These are phyloP conservation scores for Cercospora canescens DNA, from an alignment of 2,329 filamentous ascomycete species.

Conservation along the genomic window DNA sequence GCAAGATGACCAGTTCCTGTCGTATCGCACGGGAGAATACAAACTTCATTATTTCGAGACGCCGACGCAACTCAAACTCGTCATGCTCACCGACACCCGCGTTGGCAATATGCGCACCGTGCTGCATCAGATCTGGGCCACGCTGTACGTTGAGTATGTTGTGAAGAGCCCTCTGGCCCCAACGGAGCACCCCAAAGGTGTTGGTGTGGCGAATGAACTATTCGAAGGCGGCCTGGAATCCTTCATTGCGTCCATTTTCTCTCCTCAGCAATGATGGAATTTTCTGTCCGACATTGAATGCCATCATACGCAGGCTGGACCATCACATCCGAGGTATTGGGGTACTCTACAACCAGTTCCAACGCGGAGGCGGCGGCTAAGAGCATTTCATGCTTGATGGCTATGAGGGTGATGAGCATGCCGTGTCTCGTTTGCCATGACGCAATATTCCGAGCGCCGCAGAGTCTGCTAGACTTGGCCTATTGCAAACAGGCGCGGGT, in stretches of 20 bases:
- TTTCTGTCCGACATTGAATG: not conserved
- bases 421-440: not conserved
- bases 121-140: constrained; percentile 97
- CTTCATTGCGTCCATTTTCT: constrained; percentile 55
- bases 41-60: constrained; percentile 99
- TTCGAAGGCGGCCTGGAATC: constrained; percentile 71
- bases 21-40: constrained; percentile 90
- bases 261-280: constrained; percentile 14
- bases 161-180: constrained; percentile 66
- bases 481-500: not conserved
- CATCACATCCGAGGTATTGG: not conserved
- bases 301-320: not conserved
- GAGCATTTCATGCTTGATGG: not conserved
- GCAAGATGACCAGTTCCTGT: constrained; percentile 88
- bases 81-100: constrained; percentile 88
- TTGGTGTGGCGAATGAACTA: constrained; percentile 65
- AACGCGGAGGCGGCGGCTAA: not conserved
- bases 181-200: constrained; percentile 60
- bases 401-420: not conserved
- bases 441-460: not conserved
- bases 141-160: constrained; percentile 92
- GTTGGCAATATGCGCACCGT: constrained; percentile 80
- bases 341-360: not conserved
- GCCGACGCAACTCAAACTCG: constrained; percentile 90
- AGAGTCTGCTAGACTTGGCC: not conserved